Conservation (phyloP, 2,329 filamentous ascomycete species). For the Dactylellina parvicollis region DNA sequence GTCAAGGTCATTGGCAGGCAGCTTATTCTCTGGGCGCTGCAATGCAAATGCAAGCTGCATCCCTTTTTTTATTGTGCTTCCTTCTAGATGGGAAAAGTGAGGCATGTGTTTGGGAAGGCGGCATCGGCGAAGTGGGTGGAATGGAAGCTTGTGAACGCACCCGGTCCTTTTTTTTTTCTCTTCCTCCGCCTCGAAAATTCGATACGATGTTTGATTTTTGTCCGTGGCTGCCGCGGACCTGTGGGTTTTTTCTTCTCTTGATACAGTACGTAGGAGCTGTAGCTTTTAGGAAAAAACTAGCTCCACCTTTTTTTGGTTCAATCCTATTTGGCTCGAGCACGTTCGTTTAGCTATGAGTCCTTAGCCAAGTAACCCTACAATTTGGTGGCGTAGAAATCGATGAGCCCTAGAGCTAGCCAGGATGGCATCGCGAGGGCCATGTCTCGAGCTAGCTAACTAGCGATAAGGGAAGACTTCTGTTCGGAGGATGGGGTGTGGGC, state of each 20-base stretch:
- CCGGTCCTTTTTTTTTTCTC: no score
- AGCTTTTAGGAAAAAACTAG: neutral
- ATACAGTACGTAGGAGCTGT: neutral
- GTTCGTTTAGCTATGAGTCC: neutral
- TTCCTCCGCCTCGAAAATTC: conserved; percentile 26
- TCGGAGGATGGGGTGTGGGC: neutral
- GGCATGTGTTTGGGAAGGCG: conserved; percentile 33
- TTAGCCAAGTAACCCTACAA: conserved; percentile 24
- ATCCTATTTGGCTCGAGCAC: neutral
- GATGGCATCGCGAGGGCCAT: conserved; percentile 28
- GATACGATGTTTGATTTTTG: conserved; percentile 24
- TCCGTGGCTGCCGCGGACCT: conserved; percentile 40
- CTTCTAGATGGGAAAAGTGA: conserved; percentile 30
- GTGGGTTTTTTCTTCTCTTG: conserved; percentile 19
- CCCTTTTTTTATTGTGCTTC: conserved; percentile 3
- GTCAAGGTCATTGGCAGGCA: conserved; percentile 7
- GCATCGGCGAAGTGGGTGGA: conserved; percentile 21
- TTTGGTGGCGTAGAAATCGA: conserved; percentile 35
- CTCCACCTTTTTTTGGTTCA: neutral
- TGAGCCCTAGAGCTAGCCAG: conserved; percentile 49
- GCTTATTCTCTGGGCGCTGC: conserved; percentile 48
- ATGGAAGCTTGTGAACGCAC: conserved; percentile 17
- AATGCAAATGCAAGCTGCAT: conserved; percentile 44
- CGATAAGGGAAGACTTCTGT: conserved; percentile 15
- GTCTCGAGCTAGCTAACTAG: conserved; percentile 11